A percentile compares a stretch with the other conserved stretches of the same genome.
Conservation (phyloP, 2,329 filamentous ascomycete genomes). For the Metarhizium rileyi region DNA sequence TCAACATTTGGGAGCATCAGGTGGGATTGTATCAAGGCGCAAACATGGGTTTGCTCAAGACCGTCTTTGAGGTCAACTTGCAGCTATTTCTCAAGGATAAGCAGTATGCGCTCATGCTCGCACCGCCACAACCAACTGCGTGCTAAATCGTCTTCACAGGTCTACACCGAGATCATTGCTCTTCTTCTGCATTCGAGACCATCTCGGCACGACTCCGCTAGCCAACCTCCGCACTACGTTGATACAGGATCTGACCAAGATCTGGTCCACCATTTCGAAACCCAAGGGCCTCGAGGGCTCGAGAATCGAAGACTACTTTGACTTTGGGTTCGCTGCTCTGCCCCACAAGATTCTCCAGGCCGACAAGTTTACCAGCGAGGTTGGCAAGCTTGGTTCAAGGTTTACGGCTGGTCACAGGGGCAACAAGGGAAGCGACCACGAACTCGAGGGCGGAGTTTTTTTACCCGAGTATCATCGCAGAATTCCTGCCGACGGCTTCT, state of each 20-base stretch:
- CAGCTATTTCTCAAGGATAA: constrained; percentile 95
- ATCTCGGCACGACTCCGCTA: constrained; percentile 84
- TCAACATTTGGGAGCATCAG: constrained; percentile 99
- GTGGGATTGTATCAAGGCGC: constrained; percentile 96
- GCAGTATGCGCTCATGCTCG: constrained; percentile 46
- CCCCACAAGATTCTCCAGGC: constrained; percentile 96
- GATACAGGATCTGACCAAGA: constrained; percentile 79
- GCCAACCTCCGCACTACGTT: constrained; percentile 84
- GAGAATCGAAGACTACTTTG: constrained; percentile 92
- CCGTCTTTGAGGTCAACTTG: constrained; percentile 96
- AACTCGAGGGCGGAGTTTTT: constrained; percentile 72
- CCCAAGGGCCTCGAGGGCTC: constrained; percentile 80
- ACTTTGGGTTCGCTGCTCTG: constrained; percentile 91
- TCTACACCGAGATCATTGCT: constrained; percentile 82
- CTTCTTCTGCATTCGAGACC: constrained; percentile 98
- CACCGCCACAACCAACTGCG: not conserved
- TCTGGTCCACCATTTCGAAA: constrained; percentile 91
- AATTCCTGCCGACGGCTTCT: constrained; percentile 95
- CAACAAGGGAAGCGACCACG: constrained; percentile 58
- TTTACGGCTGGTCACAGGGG: constrained; percentile 77
- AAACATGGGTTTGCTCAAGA: constrained; percentile 98
- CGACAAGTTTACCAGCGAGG: constrained; percentile 77
- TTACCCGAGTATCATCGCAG: constrained; percentile 89
- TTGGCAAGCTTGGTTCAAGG: constrained; percentile 66
- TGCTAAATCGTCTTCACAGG: constrained; percentile 29